Base-by-base conservation (phyloP, 306 rosid genomes). In the Aeschynomene evenia region DNA sequence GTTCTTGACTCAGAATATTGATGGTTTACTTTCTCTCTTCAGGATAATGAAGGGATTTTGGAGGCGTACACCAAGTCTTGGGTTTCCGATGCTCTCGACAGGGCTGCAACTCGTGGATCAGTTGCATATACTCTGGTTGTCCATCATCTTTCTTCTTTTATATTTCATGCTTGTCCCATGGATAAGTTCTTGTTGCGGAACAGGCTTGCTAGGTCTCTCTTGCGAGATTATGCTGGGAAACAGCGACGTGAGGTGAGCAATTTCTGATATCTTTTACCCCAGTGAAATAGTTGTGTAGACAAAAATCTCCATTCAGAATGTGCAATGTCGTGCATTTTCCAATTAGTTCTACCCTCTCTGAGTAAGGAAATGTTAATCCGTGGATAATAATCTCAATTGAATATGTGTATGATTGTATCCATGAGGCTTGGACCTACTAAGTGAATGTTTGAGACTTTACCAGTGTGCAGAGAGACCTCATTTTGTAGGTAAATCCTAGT, bases 81-180 rank as follows among this genome's bases (percentile, higher is more conserved):
- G 98, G 81, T 75, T 73, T 85, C 92, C 53, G 96, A 91, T 66
- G 86, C 96, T 68, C 96, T 94, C 16, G 95, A 90, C 68, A 88
- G 85, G 77, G 89, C 98, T 80, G 91, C 83, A 36, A 76, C 34
- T 70, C 91, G 98, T 61, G 83, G 86, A 79, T 82, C 97, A n/a
- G 70, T 86, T 57, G 79, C 96, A 53, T 84, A 81, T 73, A 71
- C 81, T 24, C 59, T 93, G 26, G 94, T 58, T 72, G 75, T 90
- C 6, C 94, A 93, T 71, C 98, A 93, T 85, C 90, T 93, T 70
- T 93, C 92, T 12, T 80, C 86, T 36, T 93, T 84, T 55, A 79
- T 93, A 40, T 93, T 88, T 66, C 22, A 61, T 66, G 73, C 53
- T 40, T 66, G 83, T 70, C 51, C 78, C 0, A 64, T 18, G 54